A percentile compares a stretch with the other conserved stretches of the same genome.
phyloP scores from a whole-genome alignment of 1,139 yeast species.

The Taphrina communis region DNA sequence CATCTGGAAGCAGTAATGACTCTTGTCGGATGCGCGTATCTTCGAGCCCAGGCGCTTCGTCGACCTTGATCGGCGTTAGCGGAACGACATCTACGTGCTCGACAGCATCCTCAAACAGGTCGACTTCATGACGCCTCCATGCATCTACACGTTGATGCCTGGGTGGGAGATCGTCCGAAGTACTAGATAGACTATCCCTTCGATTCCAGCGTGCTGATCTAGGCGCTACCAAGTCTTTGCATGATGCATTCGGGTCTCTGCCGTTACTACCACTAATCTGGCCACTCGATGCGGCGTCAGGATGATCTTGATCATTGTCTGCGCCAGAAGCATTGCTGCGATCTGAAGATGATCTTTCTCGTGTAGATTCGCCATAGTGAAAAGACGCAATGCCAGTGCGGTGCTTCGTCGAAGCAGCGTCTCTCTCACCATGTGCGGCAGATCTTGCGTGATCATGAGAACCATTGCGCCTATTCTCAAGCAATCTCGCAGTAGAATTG shows the following conservation, averaged over 20 bases:
- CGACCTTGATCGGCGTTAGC: background rate
- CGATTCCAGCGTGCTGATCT: background rate
- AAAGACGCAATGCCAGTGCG: background rate
- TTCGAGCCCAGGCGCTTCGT: too few relatives aligned
- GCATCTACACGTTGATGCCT: conserved; percentile 2
- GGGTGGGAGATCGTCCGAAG: background rate
- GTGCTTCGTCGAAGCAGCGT: background rate
- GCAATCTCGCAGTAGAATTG: background rate
- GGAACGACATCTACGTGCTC: background rate
- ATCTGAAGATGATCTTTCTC: background rate
- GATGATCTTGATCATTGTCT: background rate
- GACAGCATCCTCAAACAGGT: background rate
- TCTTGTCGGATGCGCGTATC: too few relatives aligned
- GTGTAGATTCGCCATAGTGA: background rate
- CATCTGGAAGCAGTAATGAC: background rate
- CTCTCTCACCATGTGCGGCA: background rate
- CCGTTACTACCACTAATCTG: background rate
- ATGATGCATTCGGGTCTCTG: background rate
- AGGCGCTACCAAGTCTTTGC: background rate
- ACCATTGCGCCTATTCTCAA: background rate
- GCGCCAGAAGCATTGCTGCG: background rate
- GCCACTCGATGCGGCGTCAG: background rate
- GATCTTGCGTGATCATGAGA: background rate
- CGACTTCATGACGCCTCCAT: conserved; percentile 5
- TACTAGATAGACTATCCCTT: background rate